Conservation (phyloP, 2,329 filamentous ascomycete species). For the Huntiella abstrusa region DNA sequence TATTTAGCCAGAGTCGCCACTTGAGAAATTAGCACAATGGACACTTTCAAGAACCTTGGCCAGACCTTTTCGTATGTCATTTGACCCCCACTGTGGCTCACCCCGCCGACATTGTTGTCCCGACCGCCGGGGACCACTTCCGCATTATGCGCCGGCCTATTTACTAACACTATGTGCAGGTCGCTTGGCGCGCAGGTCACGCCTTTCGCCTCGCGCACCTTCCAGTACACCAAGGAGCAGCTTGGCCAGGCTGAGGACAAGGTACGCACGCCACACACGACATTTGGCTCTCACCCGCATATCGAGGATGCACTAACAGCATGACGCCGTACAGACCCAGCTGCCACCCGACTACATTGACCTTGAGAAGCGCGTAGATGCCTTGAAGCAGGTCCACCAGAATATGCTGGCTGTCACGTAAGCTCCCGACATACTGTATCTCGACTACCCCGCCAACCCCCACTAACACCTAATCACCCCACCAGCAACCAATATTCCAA, state of each 20-base stretch:
- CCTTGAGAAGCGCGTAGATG: slow-evolving; percentile 96
- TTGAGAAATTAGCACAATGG: slow-evolving; percentile 4
- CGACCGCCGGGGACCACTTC: no score
- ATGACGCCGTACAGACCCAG: slow-evolving; percentile 47
- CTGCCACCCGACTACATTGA: slow-evolving; percentile 95
- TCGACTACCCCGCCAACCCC: not conserved
- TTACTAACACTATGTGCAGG: slow-evolving; percentile 16
- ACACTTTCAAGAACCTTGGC: slow-evolving; percentile 11
- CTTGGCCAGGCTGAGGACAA: slow-evolving; percentile 89
- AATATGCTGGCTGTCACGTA: slow-evolving; percentile 95
- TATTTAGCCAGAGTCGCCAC: not conserved
- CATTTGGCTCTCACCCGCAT: not conserved
- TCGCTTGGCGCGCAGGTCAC: slow-evolving; percentile 63
- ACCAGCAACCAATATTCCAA: slow-evolving; percentile 77
- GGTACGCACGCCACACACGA: slow-evolving; percentile 26
- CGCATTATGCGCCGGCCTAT: no score
- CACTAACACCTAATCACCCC: not conserved
- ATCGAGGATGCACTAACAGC: not conserved
- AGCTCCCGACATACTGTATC: slow-evolving; percentile 17
- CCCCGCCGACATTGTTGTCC: not conserved
- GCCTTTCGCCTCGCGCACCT: slow-evolving; percentile 81
- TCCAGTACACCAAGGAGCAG: slow-evolving; percentile 97
- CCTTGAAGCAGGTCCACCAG: slow-evolving; percentile 88
- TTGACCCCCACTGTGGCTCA: not conserved
- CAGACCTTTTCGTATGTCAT: slow-evolving; percentile 12